Base-by-base conservation (phyloP, 257 asterid species). In the Rhazya stricta region DNA sequence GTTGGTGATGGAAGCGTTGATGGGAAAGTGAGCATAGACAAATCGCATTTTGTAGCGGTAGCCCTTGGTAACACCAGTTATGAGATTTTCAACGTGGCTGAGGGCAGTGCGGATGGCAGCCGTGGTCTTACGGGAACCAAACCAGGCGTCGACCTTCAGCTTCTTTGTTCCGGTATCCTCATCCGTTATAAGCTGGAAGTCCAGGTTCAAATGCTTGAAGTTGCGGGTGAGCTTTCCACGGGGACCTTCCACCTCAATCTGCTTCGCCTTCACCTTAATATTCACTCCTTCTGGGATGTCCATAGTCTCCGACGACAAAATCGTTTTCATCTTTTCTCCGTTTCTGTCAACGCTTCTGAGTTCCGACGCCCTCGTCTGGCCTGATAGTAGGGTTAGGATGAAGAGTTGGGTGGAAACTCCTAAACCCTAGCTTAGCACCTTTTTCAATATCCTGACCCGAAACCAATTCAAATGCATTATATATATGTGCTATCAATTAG, bases 11-110 rank as follows among this genome's bases (percentile, higher is more conserved):
- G 95, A 87, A 0, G 96, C 97, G 15, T 90, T 91, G 75, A 91
- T 90, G 7, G 95, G 97, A 66, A 91, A 91, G 58, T 91, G 97
- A 50, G 96, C 97, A 58, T 92, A 92, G 7, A 92, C 96, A 34
- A 92, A 92, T 10, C 96, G 84, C 97, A 90, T 92, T 88, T 90
- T 92, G 86, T 92, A 92, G 67, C 96, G 88, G 86, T 88, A 90
- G 0, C 97, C 96, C 77, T 78, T 85, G 45, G 95, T 90, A 1
- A 92, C 96, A 2, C 97, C 97, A 29, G 82, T 90, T 73, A 91
- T 91, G 3, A 91, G 90, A 18, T 91, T 91, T 7, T 50, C 65
- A 6, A 91, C 95, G 79, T 91, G 97, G 88, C 96, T 90, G 37
- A 91, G 90, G 5, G 97, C 94, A 1, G 96, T 90, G 1, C 95